Base-by-base conservation (phyloP, 768 basidiomycete genomes). In the Russula ochroleuca region DNA sequence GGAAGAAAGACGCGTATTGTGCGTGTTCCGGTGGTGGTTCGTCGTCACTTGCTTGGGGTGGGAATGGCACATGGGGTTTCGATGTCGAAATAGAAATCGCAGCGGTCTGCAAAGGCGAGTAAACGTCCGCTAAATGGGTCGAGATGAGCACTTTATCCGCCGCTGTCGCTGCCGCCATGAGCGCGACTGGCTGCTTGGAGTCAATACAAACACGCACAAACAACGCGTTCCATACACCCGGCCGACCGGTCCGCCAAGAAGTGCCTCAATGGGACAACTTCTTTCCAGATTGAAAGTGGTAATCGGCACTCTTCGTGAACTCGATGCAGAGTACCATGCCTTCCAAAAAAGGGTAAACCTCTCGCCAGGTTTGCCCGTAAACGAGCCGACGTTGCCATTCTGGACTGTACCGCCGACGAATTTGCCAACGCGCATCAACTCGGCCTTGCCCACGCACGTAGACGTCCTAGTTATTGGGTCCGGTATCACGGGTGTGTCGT, bases 391-490 rank as follows among this genome's bases (percentile, higher is more conserved):
- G 0, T 70, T 73, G 17, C 78, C 90, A 0, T 89, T 85, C 69
- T 92, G 89, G 89, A 80, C 79, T 9, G 69, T 78, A 10, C 86
- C 87, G 2, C 75, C 76, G 0, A 78, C 84, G 0, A 70, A 78
- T 17, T 78, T 86, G 17, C 74, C 82, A 3, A 65, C 70, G 2
- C 59, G 70, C 28, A 40, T 68, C 7, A 65, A 65, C 40, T 69
- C 70, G 1, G 64, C 50, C n/a, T 68, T 78, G 8, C 84, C 83
- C 7, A 65, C 69, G 0, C 74, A 85, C 55, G 86, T 82, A 6
- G 90, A 92, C 66, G 73, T 91, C 2, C 83, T 90, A 28, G 77
- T 92, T 56, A 81, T 92, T 59, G 90, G 90, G 3, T 86, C 85
- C n/a, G 90, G 90, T 0, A 87, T 92, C 62, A 85, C 89, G 0